These are phyloP conservation scores for Anastatica hierochuntica DNA, from an alignment of 345 rosid species.

Conservation along the genomic window DNA sequence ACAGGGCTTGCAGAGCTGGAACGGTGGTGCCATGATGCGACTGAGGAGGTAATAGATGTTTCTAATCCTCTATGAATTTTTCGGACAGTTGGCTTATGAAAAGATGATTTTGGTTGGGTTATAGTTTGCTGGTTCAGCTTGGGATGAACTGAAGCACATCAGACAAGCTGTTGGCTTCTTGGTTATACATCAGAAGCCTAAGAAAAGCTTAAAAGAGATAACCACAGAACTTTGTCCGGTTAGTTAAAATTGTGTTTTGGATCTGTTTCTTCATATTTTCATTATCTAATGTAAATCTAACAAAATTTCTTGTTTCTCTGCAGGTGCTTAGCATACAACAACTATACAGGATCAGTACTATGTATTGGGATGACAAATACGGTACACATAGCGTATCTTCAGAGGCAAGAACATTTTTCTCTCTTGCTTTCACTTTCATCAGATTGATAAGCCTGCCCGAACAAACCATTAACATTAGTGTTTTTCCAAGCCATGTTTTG, in stretches of 20 bases:
- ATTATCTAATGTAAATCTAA: neutral
- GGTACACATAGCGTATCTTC: constrained; percentile 88
- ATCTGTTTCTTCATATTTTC: neutral
- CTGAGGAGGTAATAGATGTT: constrained; percentile 56
- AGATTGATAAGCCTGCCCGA: no score
- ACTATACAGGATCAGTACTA: constrained; percentile 81
- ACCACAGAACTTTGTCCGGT: constrained; percentile 90
- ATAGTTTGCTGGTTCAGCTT: constrained; percentile 78
- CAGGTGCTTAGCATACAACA: constrained; percentile 96
- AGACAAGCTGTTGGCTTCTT: constrained; percentile 99
- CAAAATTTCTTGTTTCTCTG: constrained; percentile 8
- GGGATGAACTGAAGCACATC: constrained; percentile 93
- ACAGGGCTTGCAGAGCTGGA: constrained; percentile 89
- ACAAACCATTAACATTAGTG: no score
- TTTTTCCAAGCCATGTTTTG: no score
- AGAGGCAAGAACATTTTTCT: no score
- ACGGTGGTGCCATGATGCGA: constrained; percentile 77
- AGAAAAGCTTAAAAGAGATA: constrained; percentile 80
- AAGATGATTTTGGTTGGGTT: constrained; percentile 17
- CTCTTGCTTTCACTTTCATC: no score
- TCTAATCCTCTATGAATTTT: constrained; percentile 1
- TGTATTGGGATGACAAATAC: constrained; percentile 97
- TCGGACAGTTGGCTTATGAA: constrained; percentile 1
- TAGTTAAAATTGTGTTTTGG: constrained; percentile 18
- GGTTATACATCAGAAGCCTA: constrained; percentile 98